Conservation (phyloP, 2,329 filamentous ascomycete genomes). For the Cercospora sp. region DNA sequence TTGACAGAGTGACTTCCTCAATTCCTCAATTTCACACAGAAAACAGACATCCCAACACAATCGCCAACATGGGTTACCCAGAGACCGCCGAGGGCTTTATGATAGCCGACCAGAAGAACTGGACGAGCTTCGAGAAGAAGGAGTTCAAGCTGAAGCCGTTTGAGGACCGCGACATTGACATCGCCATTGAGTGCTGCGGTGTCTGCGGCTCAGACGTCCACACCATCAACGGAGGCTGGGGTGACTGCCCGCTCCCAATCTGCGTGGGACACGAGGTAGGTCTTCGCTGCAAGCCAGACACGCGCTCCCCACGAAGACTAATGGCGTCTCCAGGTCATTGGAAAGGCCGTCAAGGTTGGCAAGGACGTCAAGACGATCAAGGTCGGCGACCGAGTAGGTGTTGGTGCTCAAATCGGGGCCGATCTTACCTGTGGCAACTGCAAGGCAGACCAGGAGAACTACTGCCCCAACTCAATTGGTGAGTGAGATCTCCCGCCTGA, state of each 20-base stretch:
- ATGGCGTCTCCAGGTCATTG: conserved; percentile 54
- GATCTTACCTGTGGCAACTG: conserved; percentile 53
- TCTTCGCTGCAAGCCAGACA: not conserved
- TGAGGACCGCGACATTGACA: conserved; percentile 81
- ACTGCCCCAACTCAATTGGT: conserved; percentile 53
- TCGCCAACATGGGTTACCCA: conserved; percentile 51
- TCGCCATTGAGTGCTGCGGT: conserved; percentile 81
- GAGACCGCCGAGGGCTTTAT: conserved; percentile 53
- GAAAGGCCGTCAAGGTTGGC: conserved; percentile 52
- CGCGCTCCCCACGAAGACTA: not conserved
- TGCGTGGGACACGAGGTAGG: conserved; percentile 65
- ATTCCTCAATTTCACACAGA: conserved; percentile 3
- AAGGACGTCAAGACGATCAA: conserved; percentile 53
- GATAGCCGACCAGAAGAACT: conserved; percentile 60
- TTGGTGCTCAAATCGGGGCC: conserved; percentile 53
- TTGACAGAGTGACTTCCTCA: not conserved
- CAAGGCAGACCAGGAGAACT: conserved; percentile 56
- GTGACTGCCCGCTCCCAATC: conserved; percentile 61
- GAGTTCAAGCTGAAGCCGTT: conserved; percentile 83
- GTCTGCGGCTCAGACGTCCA: conserved; percentile 42
- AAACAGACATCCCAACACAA: not conserved
- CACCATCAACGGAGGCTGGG: conserved; percentile 58
- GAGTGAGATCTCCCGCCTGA: conserved; percentile 20
- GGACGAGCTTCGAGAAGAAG: conserved; percentile 54
- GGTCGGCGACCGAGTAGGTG: conserved; percentile 47